Percentiles rank a stretch among this genome's conserved stretches.
phyloP scores from a whole-genome alignment of 257 asterid species.

The Solanum chmielewskii region DNA sequence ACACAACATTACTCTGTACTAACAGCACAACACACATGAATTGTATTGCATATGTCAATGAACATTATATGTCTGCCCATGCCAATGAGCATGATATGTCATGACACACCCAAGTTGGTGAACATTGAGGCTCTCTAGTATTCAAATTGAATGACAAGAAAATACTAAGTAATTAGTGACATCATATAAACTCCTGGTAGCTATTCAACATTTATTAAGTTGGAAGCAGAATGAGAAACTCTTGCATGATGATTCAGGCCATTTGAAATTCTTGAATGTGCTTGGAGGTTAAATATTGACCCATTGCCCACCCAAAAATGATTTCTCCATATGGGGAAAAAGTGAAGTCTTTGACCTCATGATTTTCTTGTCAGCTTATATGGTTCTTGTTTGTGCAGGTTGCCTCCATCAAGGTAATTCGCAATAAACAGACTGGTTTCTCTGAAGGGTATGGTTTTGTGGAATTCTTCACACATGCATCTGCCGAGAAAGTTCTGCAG shows the following conservation, averaged over 20 bases:
- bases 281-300: background rate
- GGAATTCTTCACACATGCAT: constrained; percentile 62
- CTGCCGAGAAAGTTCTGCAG: constrained; percentile 83
- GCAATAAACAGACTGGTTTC: constrained; percentile 80
- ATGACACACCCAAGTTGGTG: background rate
- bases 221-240: background rate
- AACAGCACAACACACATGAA: background rate
- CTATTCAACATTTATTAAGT: background rate
- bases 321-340: background rate
- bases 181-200: background rate
- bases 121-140: background rate
- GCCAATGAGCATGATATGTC: background rate
- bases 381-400: constrained; percentile 35
- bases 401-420: constrained; percentile 74
- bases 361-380: background rate
- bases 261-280: background rate
- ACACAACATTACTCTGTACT: background rate
- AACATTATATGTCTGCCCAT: background rate
- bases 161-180: background rate
- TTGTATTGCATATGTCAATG: background rate
- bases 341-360: background rate
- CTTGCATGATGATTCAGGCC: background rate
- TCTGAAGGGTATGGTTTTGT: constrained; percentile 95
- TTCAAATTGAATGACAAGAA: background rate
- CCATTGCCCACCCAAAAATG: background rate